Percentiles rank a stretch among this genome's conserved stretches.
phyloP scores from a whole-genome alignment of 768 basidiomycete genomes.

The Lentinula guzmanii region DNA sequence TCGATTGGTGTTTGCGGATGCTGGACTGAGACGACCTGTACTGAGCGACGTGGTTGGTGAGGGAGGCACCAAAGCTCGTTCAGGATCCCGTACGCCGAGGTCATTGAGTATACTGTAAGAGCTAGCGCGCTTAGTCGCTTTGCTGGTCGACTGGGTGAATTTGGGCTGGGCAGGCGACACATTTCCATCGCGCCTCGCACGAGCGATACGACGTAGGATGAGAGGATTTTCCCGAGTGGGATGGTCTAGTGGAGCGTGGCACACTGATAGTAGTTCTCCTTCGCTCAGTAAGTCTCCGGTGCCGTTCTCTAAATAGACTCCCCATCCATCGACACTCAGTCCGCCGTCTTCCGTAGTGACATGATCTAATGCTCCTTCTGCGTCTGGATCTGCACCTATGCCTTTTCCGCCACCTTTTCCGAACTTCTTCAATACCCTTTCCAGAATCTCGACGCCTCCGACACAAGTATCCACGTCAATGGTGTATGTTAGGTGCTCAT shows the following conservation, averaged over 20 bases:
- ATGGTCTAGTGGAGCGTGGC: conserved; percentile 73
- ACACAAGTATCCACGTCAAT: conserved; percentile 79
- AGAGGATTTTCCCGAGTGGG: conserved; percentile 77
- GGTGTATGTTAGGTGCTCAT: conserved; percentile 70
- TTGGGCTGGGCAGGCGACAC: conserved; percentile 24
- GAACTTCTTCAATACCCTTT: conserved; percentile 87
- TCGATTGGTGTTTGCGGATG: conserved; percentile 30
- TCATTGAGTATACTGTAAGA: conserved; percentile 93
- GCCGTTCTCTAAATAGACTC: conserved; percentile 65
- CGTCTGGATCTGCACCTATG: conserved; percentile 20
- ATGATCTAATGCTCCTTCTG: conserved; percentile 39
- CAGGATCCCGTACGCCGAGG: conserved; percentile 80
- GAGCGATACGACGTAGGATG: conserved; percentile 55
- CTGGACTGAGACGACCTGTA: conserved; percentile 17
- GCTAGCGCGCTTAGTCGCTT: conserved; percentile 85
- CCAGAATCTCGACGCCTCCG: conserved; percentile 81
- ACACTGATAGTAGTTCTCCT: conserved; percentile 74
- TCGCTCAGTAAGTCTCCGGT: conserved; percentile 76
- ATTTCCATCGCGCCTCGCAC: conserved; percentile 33
- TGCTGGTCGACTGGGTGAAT: conserved; percentile 28
- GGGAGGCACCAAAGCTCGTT: conserved; percentile 56
- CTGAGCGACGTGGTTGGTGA: conserved; percentile 34
- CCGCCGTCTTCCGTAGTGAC: conserved; percentile 70
- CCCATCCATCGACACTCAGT: conserved; percentile 86
- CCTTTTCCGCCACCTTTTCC: conserved; percentile 51